Conservation (phyloP, 495 filamentous ascomycete genomes). For the Aspergillus kassunensis region DNA sequence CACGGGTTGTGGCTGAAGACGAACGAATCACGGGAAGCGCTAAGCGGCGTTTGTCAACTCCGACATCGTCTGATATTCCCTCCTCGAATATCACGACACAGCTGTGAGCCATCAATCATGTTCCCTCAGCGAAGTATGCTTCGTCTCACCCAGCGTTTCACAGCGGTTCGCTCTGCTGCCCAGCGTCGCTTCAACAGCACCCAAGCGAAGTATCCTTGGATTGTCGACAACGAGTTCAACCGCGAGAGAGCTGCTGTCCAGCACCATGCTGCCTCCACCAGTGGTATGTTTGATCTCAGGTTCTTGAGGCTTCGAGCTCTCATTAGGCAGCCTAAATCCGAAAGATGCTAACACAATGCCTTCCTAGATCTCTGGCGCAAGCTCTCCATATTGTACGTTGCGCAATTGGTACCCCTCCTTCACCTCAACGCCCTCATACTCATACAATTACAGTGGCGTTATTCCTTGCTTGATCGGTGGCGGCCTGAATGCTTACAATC, state of each 20-base stretch:
- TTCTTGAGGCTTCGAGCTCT: background rate
- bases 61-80: slow-evolving; percentile 29
- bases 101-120: slow-evolving; percentile 45
- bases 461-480: slow-evolving; percentile 67
- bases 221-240: slow-evolving; percentile 79
- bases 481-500: slow-evolving; percentile 73
- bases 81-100: slow-evolving; percentile 16
- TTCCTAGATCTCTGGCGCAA: slow-evolving; percentile 83
- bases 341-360: slow-evolving; percentile 32
- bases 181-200: slow-evolving; percentile 69
- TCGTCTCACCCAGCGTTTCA: slow-evolving; percentile 56
- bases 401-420: background rate
- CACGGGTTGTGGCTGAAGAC: slow-evolving; percentile 14
- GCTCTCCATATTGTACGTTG: slow-evolving; percentile 81
- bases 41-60: slow-evolving; percentile 37
- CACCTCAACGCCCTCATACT: slow-evolving; percentile 4
- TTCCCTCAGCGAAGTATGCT: slow-evolving; percentile 57
- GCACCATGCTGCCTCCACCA: slow-evolving; percentile 75
- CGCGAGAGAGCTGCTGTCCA: slow-evolving; percentile 79
- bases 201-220: slow-evolving; percentile 42
- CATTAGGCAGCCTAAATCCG: background rate
- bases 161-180: slow-evolving; percentile 51
- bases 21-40: slow-evolving; percentile 42
- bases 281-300: slow-evolving; percentile 52
- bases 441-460: slow-evolving; percentile 49